phyloP scores from a whole-genome alignment of 2,329 filamentous ascomycete genomes.

The Aspergillus calidoustus region DNA sequence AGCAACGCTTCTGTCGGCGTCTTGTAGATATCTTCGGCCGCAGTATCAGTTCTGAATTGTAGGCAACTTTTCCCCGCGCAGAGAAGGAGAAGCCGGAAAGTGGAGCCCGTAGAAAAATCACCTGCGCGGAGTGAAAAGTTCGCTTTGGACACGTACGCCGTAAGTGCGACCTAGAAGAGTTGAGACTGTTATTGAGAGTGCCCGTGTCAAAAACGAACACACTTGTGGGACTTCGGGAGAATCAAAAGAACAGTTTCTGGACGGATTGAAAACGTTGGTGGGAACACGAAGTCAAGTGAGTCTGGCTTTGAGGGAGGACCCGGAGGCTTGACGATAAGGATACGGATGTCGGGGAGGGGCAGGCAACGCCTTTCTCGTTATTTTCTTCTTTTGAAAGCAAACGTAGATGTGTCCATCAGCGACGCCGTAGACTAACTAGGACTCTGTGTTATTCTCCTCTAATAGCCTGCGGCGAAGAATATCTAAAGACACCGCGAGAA shows the following conservation, averaged over 20 bases:
- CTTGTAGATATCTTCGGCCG: too few relatives aligned
- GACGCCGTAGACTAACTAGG: too few relatives aligned
- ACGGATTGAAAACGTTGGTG: background rate
- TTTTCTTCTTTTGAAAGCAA: too few relatives aligned
- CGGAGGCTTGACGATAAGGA: too few relatives aligned
- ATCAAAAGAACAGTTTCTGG: background rate
- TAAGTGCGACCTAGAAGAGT: background rate
- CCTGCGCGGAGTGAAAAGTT: background rate
- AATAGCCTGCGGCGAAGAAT: background rate
- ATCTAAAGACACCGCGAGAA: background rate
- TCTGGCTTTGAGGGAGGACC: background rate
- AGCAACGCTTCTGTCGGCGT: too few relatives aligned
- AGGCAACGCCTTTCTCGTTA: too few relatives aligned
- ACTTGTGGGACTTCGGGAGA: background rate
- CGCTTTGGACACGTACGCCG: background rate
- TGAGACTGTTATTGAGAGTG: background rate
- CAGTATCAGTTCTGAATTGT: too few relatives aligned
- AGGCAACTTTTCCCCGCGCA: background rate
- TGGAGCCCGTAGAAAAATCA: background rate
- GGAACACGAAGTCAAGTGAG: background rate
- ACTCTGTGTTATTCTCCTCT: too few relatives aligned
- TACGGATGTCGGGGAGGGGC: too few relatives aligned
- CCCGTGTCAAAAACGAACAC: too few relatives aligned
- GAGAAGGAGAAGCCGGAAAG: background rate
- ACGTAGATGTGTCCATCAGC: too few relatives aligned